Percentiles rank a stretch among this genome's conserved stretches.
Evolutionary conservation across 331 rosid genomes (phyloP).

Genomic region (Pyracantha coccinea): DNA sequence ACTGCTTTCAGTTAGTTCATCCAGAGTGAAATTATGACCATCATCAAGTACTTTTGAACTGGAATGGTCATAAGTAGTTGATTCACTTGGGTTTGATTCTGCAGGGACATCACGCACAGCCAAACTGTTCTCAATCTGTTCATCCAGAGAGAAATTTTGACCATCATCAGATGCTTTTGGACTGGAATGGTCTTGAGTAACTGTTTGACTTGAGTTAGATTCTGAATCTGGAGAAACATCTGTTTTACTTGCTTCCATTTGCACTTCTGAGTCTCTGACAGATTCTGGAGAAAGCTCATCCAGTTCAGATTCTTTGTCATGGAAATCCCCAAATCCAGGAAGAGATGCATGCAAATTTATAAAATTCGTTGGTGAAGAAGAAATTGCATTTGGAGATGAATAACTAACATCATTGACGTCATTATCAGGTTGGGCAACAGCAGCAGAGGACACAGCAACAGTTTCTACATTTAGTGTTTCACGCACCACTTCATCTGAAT

Average conservation of each 20-base stretch:
- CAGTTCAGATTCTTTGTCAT: slow-evolving; percentile 26
- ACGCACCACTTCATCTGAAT: slow-evolving; percentile 19
- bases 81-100: slow-evolving; percentile 19
- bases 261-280: slow-evolving; percentile 23
- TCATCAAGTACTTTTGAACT: slow-evolving; percentile 18
- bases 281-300: slow-evolving; percentile 31
- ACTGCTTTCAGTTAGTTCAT: slow-evolving; percentile 22
- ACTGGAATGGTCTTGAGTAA: slow-evolving; percentile 16
- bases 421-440: slow-evolving; percentile 15
- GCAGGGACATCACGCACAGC: slow-evolving; percentile 23
- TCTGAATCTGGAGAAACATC: slow-evolving; percentile 27
- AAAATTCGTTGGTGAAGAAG: slow-evolving; percentile 23
- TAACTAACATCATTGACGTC: slow-evolving; percentile 15
- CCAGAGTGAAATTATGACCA: slow-evolving; percentile 18
- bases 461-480: slow-evolving; percentile 29
- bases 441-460: slow-evolving; percentile 23
- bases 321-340: slow-evolving; percentile 16
- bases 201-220: slow-evolving; percentile 18
- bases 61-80: slow-evolving; percentile 16
- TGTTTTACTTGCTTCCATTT: slow-evolving; percentile 9
- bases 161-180: slow-evolving; percentile 18
- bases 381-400: slow-evolving; percentile 19
- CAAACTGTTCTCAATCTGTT: slow-evolving; percentile 21
- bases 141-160: slow-evolving; percentile 13
- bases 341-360: slow-evolving; percentile 26